Conservation (phyloP, 2,329 filamentous ascomycete species). For the Diaporthe sp. region DNA sequence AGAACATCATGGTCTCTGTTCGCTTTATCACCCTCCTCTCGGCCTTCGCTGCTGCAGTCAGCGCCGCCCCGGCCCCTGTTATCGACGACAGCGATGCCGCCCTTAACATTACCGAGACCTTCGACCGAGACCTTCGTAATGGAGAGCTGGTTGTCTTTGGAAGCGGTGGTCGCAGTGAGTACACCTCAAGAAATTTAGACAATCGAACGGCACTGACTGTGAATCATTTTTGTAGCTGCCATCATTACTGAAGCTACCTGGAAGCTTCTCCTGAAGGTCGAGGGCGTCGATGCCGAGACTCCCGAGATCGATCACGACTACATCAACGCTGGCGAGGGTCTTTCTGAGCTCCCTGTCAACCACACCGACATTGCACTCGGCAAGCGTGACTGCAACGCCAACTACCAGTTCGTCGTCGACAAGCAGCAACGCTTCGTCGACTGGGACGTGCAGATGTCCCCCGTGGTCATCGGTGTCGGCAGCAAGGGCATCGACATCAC, state of each 20-base stretch:
- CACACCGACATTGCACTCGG: conserved; percentile 13
- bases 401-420: conserved; percentile 29
- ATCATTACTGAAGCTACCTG: conserved; percentile 8
- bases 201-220: background rate
- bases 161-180: conserved; percentile 3
- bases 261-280: conserved; percentile 1
- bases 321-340: conserved; percentile 4
- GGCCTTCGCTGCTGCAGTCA: conserved; percentile 12
- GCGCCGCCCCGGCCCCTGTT: conserved; percentile 1
- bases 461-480: conserved; percentile 16
- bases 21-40: background rate
- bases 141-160: conserved; percentile 17
- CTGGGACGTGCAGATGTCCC: conserved; percentile 37
- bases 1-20: background rate
- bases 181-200: background rate
- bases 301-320: conserved; percentile 8
- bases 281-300: conserved; percentile 4
- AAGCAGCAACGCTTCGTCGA: conserved; percentile 3
- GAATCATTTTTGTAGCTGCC: background rate
- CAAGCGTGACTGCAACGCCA: conserved; percentile 11
- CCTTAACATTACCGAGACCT: conserved; percentile 2
- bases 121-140: conserved; percentile 1
- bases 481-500: conserved; percentile 21
- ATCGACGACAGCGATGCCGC: background rate
- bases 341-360: conserved; percentile 4